Evolutionary conservation across 2,329 filamentous ascomycete genomes (phyloP).

Genomic region (Cercospora sp.): DNA sequence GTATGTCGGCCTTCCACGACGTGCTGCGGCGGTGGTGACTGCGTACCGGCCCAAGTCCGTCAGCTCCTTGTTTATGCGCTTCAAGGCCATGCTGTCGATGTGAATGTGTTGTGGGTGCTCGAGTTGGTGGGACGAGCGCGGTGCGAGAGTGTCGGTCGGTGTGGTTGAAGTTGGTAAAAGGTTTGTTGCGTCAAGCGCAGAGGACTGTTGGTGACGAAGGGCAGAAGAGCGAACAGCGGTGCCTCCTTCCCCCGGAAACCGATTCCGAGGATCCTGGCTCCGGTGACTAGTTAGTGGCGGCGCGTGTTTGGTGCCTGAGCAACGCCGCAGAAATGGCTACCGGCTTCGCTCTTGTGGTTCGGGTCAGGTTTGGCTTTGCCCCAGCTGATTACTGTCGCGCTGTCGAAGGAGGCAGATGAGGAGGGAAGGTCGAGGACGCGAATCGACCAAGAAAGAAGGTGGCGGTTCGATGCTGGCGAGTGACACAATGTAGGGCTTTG

Average conservation of each 20-base stretch:
- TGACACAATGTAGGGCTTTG: conserved; percentile 5
- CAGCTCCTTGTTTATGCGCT: conserved; percentile 91
- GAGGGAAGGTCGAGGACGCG: not conserved
- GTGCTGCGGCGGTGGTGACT: conserved; percentile 22
- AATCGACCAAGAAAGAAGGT: not conserved
- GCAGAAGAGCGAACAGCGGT: conserved; percentile 5
- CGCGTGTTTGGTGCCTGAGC: conserved; percentile 5
- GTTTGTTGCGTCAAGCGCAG: conserved; percentile 18
- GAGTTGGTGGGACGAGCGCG: not conserved
- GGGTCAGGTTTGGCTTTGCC: not conserved
- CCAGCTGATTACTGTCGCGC: not conserved
- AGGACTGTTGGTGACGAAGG: conserved; percentile 17
- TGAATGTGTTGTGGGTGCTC: conserved; percentile 12
- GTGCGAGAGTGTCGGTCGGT: conserved; percentile 1
- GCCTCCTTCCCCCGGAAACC: conserved; percentile 1
- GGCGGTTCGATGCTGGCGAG: not conserved
- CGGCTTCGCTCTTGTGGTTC: not conserved
- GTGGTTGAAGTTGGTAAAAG: conserved; percentile 12
- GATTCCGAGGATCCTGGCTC: conserved; percentile 3
- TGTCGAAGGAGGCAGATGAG: not conserved
- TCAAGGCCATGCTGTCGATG: conserved; percentile 68
- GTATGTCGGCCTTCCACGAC: conserved; percentile 22
- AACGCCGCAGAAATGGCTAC: conserved; percentile 3
- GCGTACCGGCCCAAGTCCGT: conserved; percentile 80
- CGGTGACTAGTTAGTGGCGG: not conserved